Evolutionary conservation across 345 rosid genomes (phyloP), one percentile per base, ranked within the genome.

Genomic region (Geranium brycei): DNA sequence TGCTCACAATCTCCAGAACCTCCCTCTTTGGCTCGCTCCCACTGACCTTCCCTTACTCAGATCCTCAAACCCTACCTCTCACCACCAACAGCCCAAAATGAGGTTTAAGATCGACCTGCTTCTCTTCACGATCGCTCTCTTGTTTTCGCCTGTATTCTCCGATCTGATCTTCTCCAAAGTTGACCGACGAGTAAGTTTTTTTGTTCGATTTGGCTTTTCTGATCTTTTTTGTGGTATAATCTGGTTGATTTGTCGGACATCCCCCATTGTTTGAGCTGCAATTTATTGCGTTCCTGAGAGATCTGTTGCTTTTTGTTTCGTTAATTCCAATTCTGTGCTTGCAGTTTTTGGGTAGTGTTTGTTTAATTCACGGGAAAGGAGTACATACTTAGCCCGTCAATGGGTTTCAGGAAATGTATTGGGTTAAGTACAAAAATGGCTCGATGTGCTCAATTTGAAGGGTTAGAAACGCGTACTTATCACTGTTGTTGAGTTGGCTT

Each of bases 111-210:
- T 80, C n/a, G 74, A 63, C 68, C 68, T 83, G 30, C 62, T 90
- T 47, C 64, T 76, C 41, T 66, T 86, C 12, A 30, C 83, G 11
- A 47, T 87, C 53, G 59, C 77, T 19, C 3, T 82, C 28, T 75
- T 93, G 12, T 69, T 82, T 6, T 63, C 92, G 35, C 84, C 92
- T 14, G 89, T 66, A 2, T 79, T 79, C 74, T 88, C 92, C 76
- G 95, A 90, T 83, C 88, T 89, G 70, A 64, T 87, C 65, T 71
- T 92, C 71, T 86, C 97, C 68, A 88, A 80, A 77, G 97, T 93
- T 38, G 96, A 90, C 63, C 91, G 96, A 71, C 96, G 86, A 63
- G 97, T 93, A 87, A 83, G 95, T 80, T 66, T 17, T 31, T 23
- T 6, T 23, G 28, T 23, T 23, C 28, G 28, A 23, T 23, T 35